These are phyloP conservation scores for Deinandra increscens DNA, from an alignment of 129 eudicot genomes.

Conservation along the genomic window DNA sequence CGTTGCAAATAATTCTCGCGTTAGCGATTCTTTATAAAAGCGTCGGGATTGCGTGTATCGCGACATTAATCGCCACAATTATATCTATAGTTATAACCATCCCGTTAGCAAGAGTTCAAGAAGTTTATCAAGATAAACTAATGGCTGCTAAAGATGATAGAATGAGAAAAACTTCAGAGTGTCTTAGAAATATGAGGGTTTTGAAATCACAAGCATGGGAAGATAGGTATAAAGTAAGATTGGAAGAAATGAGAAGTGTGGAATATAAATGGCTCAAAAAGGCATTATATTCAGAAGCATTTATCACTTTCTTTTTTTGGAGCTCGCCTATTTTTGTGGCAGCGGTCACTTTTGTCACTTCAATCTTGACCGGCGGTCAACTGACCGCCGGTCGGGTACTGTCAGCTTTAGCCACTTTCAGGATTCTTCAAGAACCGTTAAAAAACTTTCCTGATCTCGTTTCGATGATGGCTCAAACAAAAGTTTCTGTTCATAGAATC, in stretches of 20 bases:
- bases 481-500: conserved; percentile 85
- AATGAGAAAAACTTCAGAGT: conserved; percentile 85
- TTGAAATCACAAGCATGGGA: conserved; percentile 96
- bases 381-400: conserved; percentile 91
- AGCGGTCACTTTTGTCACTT: conserved; percentile 76
- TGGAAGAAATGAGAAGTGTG: conserved; percentile 72
- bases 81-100: conserved; percentile 75
- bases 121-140: conserved; percentile 75
- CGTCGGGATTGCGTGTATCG: conserved; percentile 76
- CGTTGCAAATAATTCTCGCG: conserved; percentile 77
- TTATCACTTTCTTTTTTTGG: conserved; percentile 86
- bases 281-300: conserved; percentile 87
- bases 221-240: conserved; percentile 51
- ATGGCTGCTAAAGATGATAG: conserved; percentile 91
- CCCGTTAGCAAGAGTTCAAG: conserved; percentile 78
- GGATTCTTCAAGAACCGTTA: conserved; percentile 90
- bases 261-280: conserved; percentile 79
- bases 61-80: conserved; percentile 72
- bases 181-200: conserved; percentile 83
- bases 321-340: conserved; percentile 91
- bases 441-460: conserved; percentile 87
- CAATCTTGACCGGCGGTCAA: conserved; percentile 66
- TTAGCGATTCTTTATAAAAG: conserved; percentile 71
- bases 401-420: conserved; percentile 86
- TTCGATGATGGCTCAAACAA: conserved; percentile 90